Conservation (phyloP, 2,329 filamentous ascomycete species). For the Fusarium hostae region DNA sequence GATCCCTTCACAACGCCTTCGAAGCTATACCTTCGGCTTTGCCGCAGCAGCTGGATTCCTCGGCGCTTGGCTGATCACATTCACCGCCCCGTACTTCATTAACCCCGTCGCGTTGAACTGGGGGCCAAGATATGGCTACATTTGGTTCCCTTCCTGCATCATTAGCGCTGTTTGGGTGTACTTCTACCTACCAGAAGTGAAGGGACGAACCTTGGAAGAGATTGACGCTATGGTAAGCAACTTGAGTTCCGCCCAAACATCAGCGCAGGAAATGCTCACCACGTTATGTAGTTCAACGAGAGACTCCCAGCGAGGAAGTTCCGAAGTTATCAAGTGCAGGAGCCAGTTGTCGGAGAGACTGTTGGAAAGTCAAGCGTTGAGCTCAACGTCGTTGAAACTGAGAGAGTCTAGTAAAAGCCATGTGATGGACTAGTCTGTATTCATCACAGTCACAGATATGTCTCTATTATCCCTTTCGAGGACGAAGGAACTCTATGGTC, state of each 20-base stretch:
- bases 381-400: conserved; percentile 18
- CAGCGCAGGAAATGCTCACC: background rate
- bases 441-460: background rate
- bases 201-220: conserved; percentile 38
- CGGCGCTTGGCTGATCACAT: conserved; percentile 39
- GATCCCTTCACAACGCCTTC: conserved; percentile 39
- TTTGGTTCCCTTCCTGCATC: conserved; percentile 40
- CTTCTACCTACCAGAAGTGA: conserved; percentile 36
- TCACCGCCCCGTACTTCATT: conserved; percentile 41
- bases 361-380: conserved; percentile 24
- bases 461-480: fast-evolving
- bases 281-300: conserved; percentile 16
- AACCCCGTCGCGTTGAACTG: conserved; percentile 39
- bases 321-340: conserved; percentile 7
- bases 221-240: conserved; percentile 35
- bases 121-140: conserved; percentile 40
- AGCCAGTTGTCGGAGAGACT: background rate
- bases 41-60: conserved; percentile 34
- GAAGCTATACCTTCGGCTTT: conserved; percentile 39
- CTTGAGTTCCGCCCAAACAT: fast-evolving
- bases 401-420: background rate
- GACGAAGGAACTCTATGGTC: background rate
- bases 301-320: conserved; percentile 33
- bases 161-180: conserved; percentile 35
- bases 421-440: fast-evolving